Evolutionary conservation across 257 asterid genomes (phyloP), one percentile per base, ranked within the genome.

Genomic region (Petrea volubilis): DNA sequence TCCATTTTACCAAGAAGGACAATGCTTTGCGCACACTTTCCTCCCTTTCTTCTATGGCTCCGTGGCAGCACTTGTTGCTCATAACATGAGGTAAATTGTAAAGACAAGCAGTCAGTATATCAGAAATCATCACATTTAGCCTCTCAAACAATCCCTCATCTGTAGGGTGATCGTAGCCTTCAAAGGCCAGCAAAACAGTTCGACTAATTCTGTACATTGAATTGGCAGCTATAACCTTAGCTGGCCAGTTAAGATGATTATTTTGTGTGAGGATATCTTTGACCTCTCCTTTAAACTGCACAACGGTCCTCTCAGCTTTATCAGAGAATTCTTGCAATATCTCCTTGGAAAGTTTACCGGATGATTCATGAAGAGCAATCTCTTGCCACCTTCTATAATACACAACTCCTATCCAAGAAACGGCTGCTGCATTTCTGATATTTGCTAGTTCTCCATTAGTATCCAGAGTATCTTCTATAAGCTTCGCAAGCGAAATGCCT

Each of bases 71-170:
- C 44, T 64, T 80, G 29, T 7, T 44, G 27, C 11, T 28, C 58
- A 80, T 73, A 5, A 73, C 73, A 7, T 27, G 69, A 0, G 64
- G 10, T 28, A 86, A 46, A 68, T 81, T 87, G 38, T 75, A 63
- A 6, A 84, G 78, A 18, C 88, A 82, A 38, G 85, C 84, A 44
- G 78, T 68, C 64, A 80, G 17, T 68, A 87, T 76, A 65, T 82
- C 82, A 1, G 85, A 81, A 17, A 80, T 76, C 57, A 73, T 75
- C 5, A 31, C 15, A 0, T 41, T 64, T 57, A 82, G 2, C 33
- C 27, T 17, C 6, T 75, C 59, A 8, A 86, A 84, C 47, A 80
- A 5, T 2, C 12, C 53, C 23, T 78, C 78, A 7, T 71, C 81
- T 0, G 63, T 52, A 29, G 49, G 60, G 1, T 31, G 28, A 14